Conservation (phyloP, 1,284 basidiomycete species). For the Tremellales sp. region DNA sequence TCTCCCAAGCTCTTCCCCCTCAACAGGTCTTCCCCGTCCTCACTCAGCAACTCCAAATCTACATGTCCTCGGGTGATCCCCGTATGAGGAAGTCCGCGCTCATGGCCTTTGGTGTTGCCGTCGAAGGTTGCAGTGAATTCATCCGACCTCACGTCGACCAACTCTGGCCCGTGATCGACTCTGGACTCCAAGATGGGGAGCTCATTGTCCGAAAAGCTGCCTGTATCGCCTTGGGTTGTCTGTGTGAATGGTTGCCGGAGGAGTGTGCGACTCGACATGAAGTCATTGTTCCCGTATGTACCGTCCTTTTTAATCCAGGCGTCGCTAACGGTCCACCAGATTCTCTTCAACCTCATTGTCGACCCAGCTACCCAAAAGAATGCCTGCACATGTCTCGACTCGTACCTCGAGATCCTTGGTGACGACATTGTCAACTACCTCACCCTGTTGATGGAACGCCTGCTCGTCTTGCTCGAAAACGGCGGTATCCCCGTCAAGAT, state of each 20-base stretch:
- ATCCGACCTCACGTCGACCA: constrained; percentile 90
- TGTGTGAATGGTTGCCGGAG: constrained; percentile 97
- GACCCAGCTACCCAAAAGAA: constrained; percentile 82
- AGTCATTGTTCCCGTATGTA: constrained; percentile 75
- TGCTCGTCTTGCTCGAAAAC: constrained; percentile 80
- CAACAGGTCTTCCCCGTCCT: constrained; percentile 95
- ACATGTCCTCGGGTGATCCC: constrained; percentile 76
- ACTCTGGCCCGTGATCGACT: constrained; percentile 93
- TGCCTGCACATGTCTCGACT: constrained; percentile 95
- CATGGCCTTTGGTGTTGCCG: constrained; percentile 91
- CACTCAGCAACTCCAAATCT: constrained; percentile 71
- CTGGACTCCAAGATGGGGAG: constrained; percentile 80
- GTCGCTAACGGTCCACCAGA: constrained; percentile 48
- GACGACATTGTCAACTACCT: constrained; percentile 85
- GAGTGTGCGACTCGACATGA: constrained; percentile 83
- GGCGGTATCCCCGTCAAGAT: constrained; percentile 85
- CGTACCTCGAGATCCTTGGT: constrained; percentile 90
- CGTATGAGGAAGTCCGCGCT: constrained; percentile 84
- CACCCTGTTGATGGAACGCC: constrained; percentile 90
- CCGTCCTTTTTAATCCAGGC: neutral
- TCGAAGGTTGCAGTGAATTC: constrained; percentile 97
- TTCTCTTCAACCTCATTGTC: constrained; percentile 85
- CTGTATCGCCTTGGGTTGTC: constrained; percentile 89
- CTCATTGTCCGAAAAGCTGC: constrained; percentile 87
- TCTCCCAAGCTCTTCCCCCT: constrained; percentile 91